Evolutionary conservation across 768 basidiomycete genomes (phyloP).

Genomic region (Megacollybia marginata): DNA sequence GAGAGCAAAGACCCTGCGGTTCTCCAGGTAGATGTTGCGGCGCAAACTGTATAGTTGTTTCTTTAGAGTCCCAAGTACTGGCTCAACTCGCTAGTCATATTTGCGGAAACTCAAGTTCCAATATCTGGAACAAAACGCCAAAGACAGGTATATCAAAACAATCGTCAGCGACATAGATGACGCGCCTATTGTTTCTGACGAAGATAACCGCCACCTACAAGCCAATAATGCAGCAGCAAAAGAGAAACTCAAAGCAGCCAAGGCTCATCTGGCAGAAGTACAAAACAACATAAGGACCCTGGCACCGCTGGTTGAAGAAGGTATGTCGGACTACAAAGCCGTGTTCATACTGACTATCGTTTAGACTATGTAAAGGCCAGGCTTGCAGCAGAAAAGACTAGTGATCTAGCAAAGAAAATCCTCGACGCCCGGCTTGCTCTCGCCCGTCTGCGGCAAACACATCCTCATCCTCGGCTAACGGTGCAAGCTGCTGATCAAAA

Average conservation of each 20-base stretch:
- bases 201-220: constrained; percentile 66
- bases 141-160: constrained; percentile 79
- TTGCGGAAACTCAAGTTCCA: constrained; percentile 82
- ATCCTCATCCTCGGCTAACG: constrained; percentile 77
- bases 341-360: not conserved
- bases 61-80: not conserved
- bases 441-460: constrained; percentile 71
- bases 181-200: constrained; percentile 70
- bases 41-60: constrained; percentile 42
- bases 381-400: constrained; percentile 43
- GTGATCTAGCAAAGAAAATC: constrained; percentile 64
- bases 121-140: constrained; percentile 86
- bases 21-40: constrained; percentile 49
- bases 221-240: constrained; percentile 66
- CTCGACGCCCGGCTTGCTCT: constrained; percentile 77
- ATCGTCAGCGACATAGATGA: constrained; percentile 84
- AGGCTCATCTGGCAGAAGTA: constrained; percentile 52
- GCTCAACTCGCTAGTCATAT: constrained; percentile 40
- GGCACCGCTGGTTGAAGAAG: constrained; percentile 64
- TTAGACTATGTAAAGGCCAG: constrained; percentile 58
- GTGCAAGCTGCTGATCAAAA: constrained; percentile 66
- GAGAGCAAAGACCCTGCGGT: constrained; percentile 45
- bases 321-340: constrained; percentile 21
- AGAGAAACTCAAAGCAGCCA: constrained; percentile 53
- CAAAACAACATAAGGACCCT: constrained; percentile 55